Evolutionary conservation across 2,329 filamentous ascomycete genomes (phyloP).

Genomic region (Endoconidiophora laricicola): DNA sequence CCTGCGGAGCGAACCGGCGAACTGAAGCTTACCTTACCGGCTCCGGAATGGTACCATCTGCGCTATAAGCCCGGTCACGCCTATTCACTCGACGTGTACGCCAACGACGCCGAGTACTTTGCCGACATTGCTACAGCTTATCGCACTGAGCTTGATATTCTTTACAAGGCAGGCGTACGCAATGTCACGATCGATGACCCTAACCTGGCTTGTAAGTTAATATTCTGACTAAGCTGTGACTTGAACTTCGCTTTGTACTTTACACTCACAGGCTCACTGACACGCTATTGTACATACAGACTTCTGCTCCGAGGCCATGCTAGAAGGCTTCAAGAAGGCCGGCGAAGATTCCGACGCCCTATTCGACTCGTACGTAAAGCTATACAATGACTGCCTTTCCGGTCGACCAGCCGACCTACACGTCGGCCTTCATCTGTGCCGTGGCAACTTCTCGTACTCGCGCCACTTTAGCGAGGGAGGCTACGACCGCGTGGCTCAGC

Average conservation of each 20-base stretch:
- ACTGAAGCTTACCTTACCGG: slow-evolving; percentile 51
- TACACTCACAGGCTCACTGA: too few species aligned
- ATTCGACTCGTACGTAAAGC: slow-evolving; percentile 56
- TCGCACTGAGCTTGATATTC: slow-evolving; percentile 34
- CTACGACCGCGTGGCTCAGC: slow-evolving; percentile 50
- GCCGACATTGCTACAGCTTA: slow-evolving; percentile 39
- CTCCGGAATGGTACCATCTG: slow-evolving; percentile 50
- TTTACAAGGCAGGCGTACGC: slow-evolving; percentile 37
- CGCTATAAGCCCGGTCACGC: slow-evolving; percentile 32
- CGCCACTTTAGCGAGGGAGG: slow-evolving; percentile 50
- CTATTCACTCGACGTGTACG: slow-evolving; percentile 34
- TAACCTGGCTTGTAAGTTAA: slow-evolving; percentile 28
- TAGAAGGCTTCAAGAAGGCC: slow-evolving; percentile 51
- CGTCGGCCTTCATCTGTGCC: slow-evolving; percentile 61
- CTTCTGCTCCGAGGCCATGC: slow-evolving; percentile 58
- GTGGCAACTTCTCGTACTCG: slow-evolving; percentile 48
- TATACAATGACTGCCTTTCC: slow-evolving; percentile 57
- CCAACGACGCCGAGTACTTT: slow-evolving; percentile 37
- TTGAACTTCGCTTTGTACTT: too few species aligned
- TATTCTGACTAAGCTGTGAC: too few species aligned
- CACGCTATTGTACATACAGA: slow-evolving; percentile 25
- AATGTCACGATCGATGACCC: slow-evolving; percentile 46
- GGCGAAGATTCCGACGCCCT: slow-evolving; percentile 46
- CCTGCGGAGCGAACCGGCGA: slow-evolving; percentile 42
- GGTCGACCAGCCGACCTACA: slow-evolving; percentile 53